Evolutionary conservation across 495 filamentous ascomycete genomes (phyloP), one percentile per base, ranked within the genome.

Genomic region (Pyronema domesticum): DNA sequence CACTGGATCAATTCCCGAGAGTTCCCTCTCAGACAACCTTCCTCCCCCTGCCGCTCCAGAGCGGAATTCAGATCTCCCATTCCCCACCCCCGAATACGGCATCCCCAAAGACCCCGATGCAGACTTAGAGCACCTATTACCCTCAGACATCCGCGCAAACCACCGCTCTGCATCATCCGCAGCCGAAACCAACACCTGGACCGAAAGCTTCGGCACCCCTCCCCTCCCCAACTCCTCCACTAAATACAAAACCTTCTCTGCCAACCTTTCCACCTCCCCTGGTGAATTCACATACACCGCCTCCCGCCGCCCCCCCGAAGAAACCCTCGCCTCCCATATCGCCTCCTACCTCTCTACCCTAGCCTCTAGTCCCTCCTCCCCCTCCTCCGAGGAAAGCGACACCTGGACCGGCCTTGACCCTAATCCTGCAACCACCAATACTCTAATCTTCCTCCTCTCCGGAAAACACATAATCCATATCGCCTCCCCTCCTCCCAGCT

Each of bases 161-260:
- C n/a, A 35, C 4, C 47, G 18, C 4, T 6, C 10, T 7, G 46
- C 30, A 3, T 50, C 47, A 13, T 11, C 47, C 11, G 19, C 6
- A 19, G 19, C 30, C 30, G 47, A 50, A 17, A 17, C 11, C 11
- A 36, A 50, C 47, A 50, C 9, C 47, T 50, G 47, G 47, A 9
- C 8, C 47, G 47, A 50, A 13, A 35, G 5, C 47, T 50, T 50
- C 47, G 47, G 47, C 47, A 50, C 47, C 11, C 47, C 47, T 1
- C 7, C 11, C 3, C 39, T 17, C 6, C 39, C 11, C 15, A 1
- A 42, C 4, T 36, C 13, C 34, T 34, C 47, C 47, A 50, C 1
- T 1, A 34, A 34, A 23, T 50, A 50, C 17, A 3, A 23, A 13
- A 50, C 47, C 47, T 50, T 50, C 47, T n/a, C 47, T 18, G 4